phyloP scores from a whole-genome alignment of 371 early-diverging fungal species.

The Umbelopsis sp. region DNA sequence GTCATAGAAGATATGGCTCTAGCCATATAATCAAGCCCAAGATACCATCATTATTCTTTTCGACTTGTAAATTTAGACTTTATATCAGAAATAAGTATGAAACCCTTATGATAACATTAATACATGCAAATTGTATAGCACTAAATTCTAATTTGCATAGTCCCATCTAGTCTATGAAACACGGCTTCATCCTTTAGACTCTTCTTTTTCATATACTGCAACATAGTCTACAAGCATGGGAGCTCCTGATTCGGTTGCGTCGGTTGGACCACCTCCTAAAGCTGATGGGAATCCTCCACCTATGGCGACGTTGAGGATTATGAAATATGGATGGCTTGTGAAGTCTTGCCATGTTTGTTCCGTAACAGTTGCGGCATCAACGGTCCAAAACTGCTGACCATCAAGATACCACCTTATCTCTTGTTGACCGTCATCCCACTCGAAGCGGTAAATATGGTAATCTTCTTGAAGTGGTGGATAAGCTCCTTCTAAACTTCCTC shows the following conservation, averaged over 20 bases:
- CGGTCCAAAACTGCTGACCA: neutral
- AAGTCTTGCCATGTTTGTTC: conserved; percentile 2
- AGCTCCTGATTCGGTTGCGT: conserved; percentile 1
- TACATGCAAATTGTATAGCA: too few relatives aligned
- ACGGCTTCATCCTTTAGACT: neutral
- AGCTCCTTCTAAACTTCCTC: neutral
- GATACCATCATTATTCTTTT: too few relatives aligned
- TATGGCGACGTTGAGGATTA: conserved; percentile 9
- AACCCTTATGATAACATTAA: too few relatives aligned
- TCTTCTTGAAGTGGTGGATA: neutral
- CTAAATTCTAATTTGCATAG: too few relatives aligned
- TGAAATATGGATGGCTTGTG: neutral
- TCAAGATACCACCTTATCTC: conserved; percentile 9
- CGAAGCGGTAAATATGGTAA: conserved; percentile 2
- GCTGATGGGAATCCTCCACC: neutral
- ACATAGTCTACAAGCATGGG: conserved; percentile 6
- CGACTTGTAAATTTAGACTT: too few relatives aligned
- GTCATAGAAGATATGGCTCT: too few relatives aligned
- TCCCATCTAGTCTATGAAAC: neutral
- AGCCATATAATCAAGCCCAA: too few relatives aligned
- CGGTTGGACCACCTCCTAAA: neutral
- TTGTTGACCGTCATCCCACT: neutral
- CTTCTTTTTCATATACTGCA: conserved; percentile 2
- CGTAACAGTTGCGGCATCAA: neutral
- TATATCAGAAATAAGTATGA: too few relatives aligned